Percentiles rank a stretch among this genome's conserved stretches.
Evolutionary conservation across 192 early-diverging fungal genomes (phyloP).

Genomic region (Mortierella hygrophila): DNA sequence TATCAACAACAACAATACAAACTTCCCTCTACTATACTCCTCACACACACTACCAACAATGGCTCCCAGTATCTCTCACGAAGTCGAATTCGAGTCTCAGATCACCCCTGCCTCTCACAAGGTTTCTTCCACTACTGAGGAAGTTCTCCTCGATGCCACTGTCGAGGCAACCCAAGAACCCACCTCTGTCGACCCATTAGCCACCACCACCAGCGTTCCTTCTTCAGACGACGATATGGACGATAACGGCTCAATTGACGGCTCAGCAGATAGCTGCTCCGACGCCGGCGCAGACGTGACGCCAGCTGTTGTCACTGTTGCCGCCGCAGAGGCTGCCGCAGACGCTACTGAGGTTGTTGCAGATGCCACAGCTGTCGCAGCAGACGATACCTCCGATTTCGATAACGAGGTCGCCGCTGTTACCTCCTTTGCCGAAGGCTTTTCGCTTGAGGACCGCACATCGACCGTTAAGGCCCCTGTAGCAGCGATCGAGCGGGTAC

Average conservation of each 20-base stretch:
- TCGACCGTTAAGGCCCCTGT: neutral
- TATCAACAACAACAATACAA: neutral
- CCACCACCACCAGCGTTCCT: constrained; percentile 19
- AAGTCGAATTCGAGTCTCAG: constrained; percentile 3
- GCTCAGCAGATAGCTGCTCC: neutral
- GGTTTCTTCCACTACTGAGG: too few relatives aligned
- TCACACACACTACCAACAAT: neutral
- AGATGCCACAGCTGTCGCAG: neutral
- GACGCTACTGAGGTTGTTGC: neutral
- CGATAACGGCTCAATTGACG: constrained; percentile 2
- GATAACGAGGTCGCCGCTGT: neutral
- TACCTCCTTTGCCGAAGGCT: neutral
- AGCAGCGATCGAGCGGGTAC: neutral
- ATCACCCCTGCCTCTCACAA: constrained; percentile 2
- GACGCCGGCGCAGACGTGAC: constrained; percentile 5
- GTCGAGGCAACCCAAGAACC: neutral
- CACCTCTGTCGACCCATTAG: constrained; percentile 17
- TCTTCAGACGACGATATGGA: constrained; percentile 26
- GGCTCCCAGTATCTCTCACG: constrained; percentile 16
- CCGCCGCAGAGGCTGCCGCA: neutral
- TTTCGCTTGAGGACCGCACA: constrained; percentile 6
- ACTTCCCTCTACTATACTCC: neutral
- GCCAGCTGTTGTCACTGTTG: neutral
- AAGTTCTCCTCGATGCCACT: neutral
- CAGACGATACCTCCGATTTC: neutral